phyloP scores from a whole-genome alignment of 345 rosid genomes.

The Geranium rotundifolium region DNA sequence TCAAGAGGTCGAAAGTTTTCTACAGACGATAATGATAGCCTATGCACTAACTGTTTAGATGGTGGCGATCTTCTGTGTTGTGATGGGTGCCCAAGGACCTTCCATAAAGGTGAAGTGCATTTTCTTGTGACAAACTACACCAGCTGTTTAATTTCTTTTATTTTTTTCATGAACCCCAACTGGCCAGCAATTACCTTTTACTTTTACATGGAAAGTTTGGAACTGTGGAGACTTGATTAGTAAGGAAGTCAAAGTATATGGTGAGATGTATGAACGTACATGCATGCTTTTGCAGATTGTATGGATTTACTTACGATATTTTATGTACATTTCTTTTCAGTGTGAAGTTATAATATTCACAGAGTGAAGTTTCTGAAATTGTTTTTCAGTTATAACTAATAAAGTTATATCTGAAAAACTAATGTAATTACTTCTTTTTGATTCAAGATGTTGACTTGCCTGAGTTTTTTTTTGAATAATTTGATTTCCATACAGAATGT shows the following conservation, averaged over 20 bases:
- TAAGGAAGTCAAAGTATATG: too few relatives aligned
- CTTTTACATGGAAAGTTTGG: too few relatives aligned
- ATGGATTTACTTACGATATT: too few relatives aligned
- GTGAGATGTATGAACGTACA: too few relatives aligned
- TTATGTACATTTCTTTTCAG: too few relatives aligned
- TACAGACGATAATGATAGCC: slow-evolving; percentile 67
- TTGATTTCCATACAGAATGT: slow-evolving; percentile 52
- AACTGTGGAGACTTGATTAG: too few relatives aligned
- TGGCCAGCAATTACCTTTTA: too few relatives aligned
- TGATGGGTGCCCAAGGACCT: slow-evolving; percentile 97
- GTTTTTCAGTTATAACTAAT: slow-evolving; percentile 3
- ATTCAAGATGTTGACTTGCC: neutral
- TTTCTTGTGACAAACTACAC: neutral
- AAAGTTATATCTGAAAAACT: neutral
- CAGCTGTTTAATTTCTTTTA: neutral
- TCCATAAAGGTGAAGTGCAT: slow-evolving; percentile 60
- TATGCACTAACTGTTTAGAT: slow-evolving; percentile 88
- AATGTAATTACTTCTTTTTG: neutral
- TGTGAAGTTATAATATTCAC: too few relatives aligned
- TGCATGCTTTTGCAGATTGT: too few relatives aligned
- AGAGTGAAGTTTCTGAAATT: too few relatives aligned
- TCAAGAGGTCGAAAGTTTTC: slow-evolving; percentile 62
- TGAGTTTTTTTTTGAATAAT: slow-evolving; percentile 4
- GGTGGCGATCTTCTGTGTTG: slow-evolving; percentile 91
- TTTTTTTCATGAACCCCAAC: too few relatives aligned